Evolutionary conservation across 768 basidiomycete species (phyloP).

Genomic region (Suillus clintonianus): DNA sequence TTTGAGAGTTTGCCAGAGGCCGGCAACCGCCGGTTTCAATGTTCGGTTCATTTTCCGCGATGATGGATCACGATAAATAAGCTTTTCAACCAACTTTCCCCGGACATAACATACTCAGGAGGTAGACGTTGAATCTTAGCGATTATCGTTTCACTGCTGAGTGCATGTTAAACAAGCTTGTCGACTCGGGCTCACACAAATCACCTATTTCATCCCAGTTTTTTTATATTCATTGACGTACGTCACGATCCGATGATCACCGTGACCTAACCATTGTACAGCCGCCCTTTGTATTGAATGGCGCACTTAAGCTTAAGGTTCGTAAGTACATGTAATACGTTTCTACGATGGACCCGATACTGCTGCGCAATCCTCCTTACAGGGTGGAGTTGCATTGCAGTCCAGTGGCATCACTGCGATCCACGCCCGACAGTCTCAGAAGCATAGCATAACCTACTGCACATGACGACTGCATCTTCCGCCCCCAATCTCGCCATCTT

Average conservation of each 20-base stretch:
- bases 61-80: not conserved
- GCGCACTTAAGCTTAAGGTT: not conserved
- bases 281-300: not conserved
- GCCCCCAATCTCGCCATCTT: conserved; percentile 52
- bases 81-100: not conserved
- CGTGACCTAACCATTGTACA: not conserved
- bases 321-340: conserved; percentile 3
- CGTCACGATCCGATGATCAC: not conserved
- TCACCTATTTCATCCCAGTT: not conserved
- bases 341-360: not conserved
- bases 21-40: too few relatives aligned
- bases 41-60: not conserved
- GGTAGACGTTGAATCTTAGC: not conserved
- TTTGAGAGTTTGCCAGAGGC: too few relatives aligned
- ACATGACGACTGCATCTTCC: not conserved
- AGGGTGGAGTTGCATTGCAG: not conserved
- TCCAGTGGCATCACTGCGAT: not conserved
- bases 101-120: not conserved
- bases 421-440: not conserved
- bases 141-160: not conserved
- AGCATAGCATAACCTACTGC: not conserved
- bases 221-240: not conserved
- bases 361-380: not conserved
- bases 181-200: not conserved
- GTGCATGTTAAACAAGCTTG: not conserved